A percentile compares a stretch with the other conserved stretches of the same genome.
Evolutionary conservation across 805 yeast species (phyloP).

Genomic region (Hagleromyces aurorensis): DNA sequence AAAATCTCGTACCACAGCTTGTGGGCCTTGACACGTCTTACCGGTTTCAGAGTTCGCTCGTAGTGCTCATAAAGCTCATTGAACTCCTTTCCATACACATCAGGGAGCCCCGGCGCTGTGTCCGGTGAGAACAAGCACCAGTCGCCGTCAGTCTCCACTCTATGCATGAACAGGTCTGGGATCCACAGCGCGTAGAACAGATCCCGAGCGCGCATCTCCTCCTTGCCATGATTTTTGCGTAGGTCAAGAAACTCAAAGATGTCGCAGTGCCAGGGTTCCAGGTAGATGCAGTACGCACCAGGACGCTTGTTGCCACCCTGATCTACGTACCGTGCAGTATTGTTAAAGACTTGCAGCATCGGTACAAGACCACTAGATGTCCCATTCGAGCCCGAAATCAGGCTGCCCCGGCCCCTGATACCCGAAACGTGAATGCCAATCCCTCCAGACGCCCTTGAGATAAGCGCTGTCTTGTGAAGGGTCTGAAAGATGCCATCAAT

Average conservation of each 20-base stretch:
- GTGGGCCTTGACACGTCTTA: constrained; percentile 69
- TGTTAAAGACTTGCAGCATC: constrained; percentile 87
- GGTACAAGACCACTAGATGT: constrained; percentile 87
- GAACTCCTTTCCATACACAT: constrained; percentile 77
- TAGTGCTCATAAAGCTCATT: constrained; percentile 58
- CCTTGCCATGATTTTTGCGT: constrained; percentile 90
- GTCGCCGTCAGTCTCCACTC: constrained; percentile 67
- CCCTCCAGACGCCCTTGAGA: constrained; percentile 92
- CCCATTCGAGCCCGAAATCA: constrained; percentile 86
- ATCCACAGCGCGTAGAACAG: constrained; percentile 89
- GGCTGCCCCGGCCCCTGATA: constrained; percentile 75
- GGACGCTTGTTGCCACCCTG: constrained; percentile 98
- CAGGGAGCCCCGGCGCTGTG: constrained; percentile 76
- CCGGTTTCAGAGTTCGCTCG: constrained; percentile 56
- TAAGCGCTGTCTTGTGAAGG: constrained; percentile 75
- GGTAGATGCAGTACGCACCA: constrained; percentile 87
- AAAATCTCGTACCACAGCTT: constrained; percentile 81
- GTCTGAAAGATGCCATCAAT: constrained; percentile 91
- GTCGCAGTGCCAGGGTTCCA: constrained; percentile 96
- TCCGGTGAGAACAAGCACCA: constrained; percentile 90
- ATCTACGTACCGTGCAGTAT: constrained; percentile 92
- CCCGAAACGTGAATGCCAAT: constrained; percentile 83
- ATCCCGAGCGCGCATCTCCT: constrained; percentile 87
- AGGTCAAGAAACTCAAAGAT: constrained; percentile 76
- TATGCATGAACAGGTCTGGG: constrained; percentile 86